These are phyloP conservation scores for Chalciporus chontae DNA, from an alignment of 768 basidiomycete genomes.

Conservation along the genomic window DNA sequence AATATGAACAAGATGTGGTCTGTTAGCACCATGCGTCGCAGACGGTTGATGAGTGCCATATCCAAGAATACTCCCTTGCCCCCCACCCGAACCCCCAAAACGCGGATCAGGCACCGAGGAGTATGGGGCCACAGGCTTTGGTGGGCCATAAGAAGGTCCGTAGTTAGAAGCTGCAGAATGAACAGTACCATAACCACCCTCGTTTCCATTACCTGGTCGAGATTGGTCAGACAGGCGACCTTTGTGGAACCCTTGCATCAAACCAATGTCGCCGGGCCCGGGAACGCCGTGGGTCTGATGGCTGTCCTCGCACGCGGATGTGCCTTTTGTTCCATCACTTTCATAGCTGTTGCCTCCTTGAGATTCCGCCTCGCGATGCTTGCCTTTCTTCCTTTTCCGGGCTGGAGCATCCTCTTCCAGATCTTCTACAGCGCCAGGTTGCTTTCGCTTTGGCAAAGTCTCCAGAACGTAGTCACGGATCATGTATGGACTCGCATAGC, in stretches of 20 bases:
- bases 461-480: conserved; percentile 25
- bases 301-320: conserved; percentile 2
- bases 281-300: conserved; percentile 18
- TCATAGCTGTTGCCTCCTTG: conserved; percentile 6
- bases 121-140: conserved; percentile 9
- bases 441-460: conserved; percentile 36
- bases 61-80: not conserved
- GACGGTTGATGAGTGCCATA: not conserved
- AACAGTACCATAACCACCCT: conserved; percentile 18
- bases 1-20: not conserved
- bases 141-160: not conserved
- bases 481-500: conserved; percentile 38
- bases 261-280: conserved; percentile 18
- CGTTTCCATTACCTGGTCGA: conserved; percentile 15
- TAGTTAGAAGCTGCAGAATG: conserved; percentile 2
- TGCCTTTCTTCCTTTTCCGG: conserved; percentile 31
- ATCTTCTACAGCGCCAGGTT: conserved; percentile 22
- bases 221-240: conserved; percentile 16
- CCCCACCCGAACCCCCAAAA: not conserved
- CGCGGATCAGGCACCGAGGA: conserved; percentile 12
- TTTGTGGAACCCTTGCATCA: conserved; percentile 7
- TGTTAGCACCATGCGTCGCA: not conserved
- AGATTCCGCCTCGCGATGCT: conserved; percentile 21
- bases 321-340: not conserved
- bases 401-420: conserved; percentile 10